Percentiles rank a stretch among this genome's conserved stretches.
Evolutionary conservation across 768 basidiomycete genomes (phyloP).

Genomic region (Leccinum sublutescens): DNA sequence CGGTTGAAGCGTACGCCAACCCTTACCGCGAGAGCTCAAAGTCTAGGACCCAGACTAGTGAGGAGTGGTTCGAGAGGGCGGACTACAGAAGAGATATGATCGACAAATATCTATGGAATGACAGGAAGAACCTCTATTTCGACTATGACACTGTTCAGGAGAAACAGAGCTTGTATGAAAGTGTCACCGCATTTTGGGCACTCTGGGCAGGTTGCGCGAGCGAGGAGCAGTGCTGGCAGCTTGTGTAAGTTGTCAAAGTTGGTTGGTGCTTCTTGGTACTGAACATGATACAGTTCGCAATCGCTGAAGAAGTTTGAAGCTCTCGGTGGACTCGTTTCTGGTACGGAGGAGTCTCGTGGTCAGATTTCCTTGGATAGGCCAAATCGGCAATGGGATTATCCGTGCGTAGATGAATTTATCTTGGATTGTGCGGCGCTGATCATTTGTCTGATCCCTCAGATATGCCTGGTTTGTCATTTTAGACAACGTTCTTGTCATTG

Average conservation of each 20-base stretch:
- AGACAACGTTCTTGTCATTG: not conserved
- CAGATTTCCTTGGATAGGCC: slow-evolving; percentile 94
- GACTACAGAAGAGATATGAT: slow-evolving; percentile 81
- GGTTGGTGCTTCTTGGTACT: slow-evolving; percentile 10
- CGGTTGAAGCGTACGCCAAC: slow-evolving; percentile 64
- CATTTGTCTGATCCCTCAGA: slow-evolving; percentile 31
- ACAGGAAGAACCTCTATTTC: slow-evolving; percentile 90
- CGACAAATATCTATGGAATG: slow-evolving; percentile 96
- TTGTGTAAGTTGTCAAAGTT: slow-evolving; percentile 64
- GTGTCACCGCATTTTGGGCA: slow-evolving; percentile 95
- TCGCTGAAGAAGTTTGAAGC: slow-evolving; percentile 96
- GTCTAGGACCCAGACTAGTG: slow-evolving; percentile 64
- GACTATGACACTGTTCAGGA: slow-evolving; percentile 94
- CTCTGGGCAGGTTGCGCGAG: slow-evolving; percentile 98
- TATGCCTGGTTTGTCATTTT: slow-evolving; percentile 59
- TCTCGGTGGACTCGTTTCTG: slow-evolving; percentile 91
- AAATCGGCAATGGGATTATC: slow-evolving; percentile 99
- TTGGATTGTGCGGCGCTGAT: slow-evolving; percentile 10
- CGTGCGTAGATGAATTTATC: slow-evolving; percentile 49
- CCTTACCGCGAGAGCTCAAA: slow-evolving; percentile 58
- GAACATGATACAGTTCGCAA: slow-evolving; percentile 53
- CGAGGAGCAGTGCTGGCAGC: slow-evolving; percentile 90
- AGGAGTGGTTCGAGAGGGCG: slow-evolving; percentile 93
- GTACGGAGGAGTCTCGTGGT: slow-evolving; percentile 94
- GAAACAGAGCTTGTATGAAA: slow-evolving; percentile 93